Evolutionary conservation across 2,329 filamentous ascomycete species (phyloP), one percentile per base, ranked within the genome.

Genomic region (Monosporascus sp.): DNA sequence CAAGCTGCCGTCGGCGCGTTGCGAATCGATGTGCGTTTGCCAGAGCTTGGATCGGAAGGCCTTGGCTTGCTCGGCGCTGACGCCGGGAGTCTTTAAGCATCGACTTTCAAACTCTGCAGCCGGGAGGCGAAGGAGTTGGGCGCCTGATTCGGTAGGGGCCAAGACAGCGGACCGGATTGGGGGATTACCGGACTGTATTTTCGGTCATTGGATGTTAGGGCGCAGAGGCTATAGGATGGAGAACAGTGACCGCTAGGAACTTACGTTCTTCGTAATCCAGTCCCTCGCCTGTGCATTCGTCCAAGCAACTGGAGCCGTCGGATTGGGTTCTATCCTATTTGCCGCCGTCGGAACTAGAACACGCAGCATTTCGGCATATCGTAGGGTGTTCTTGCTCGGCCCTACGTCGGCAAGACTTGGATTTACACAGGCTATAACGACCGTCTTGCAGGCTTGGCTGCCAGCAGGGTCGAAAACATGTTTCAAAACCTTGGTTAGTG

Each of bases 321-420:
- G 27, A 31, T 31, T 31, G 2, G 9, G 37, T 11, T 51, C 20
- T n/a, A 11, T 47, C 8, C 25, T 50, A n/a, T 45, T 38, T 14
- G 60, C 62, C 1, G 57, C 47, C 50, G 58, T 64, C 3, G 73
- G 71, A 9, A 68, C 61, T 1, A 68, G 57, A 1, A 74, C 72
- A 1, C 73, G 65, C 50, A 80, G 60, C 64, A 77, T 68, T 65
- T 78, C 74, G 1, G 75, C 76, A 51, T 77, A 79, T 7, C 75
- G 66, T 53, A 79, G 60, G 0, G 76, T 77, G 57, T 80, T 81
- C 57, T 73, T 78, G 58, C 67, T 76, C 0, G 75, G 66, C 1
- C 64, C 68, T 0, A 72, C 65, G 51, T 79, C 76, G 1, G 68
- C 62, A 18, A 78, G 64, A 53, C 72, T 74, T 0, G 75, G 76